A percentile compares a stretch with the other conserved stretches of the same genome.
These are phyloP conservation scores for Trypanosoma platydactyli DNA, from an alignment of 208 protist genomes.

Conservation along the genomic window DNA sequence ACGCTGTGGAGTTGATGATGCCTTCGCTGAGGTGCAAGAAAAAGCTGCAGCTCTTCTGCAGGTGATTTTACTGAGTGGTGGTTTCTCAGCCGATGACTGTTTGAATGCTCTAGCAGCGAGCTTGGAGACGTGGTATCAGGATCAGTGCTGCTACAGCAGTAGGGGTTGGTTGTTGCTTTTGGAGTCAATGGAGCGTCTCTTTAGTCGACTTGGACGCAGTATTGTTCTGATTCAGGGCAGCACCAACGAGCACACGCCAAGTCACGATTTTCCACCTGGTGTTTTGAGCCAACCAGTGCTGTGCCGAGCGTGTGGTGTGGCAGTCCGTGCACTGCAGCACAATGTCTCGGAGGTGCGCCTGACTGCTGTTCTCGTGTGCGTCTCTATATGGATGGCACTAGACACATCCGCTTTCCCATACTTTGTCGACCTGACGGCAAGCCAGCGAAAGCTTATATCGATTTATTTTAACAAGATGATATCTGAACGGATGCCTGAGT, in stretches of 20 bases:
- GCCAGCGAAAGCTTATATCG: conserved; percentile 59
- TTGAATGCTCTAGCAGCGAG: conserved; percentile 45
- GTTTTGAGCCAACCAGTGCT: conserved; percentile 40
- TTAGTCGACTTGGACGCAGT: conserved; percentile 30
- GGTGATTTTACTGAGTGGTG: conserved; percentile 14
- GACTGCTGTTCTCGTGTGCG: conserved; percentile 25
- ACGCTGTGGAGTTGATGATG: conserved; percentile 69
- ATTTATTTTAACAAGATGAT: conserved; percentile 41
- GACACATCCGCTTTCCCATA: conserved; percentile 40
- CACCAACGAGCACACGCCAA: not conserved
- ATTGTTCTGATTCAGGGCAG: conserved; percentile 3
- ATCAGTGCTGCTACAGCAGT: conserved; percentile 30
- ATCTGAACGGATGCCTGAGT: not conserved
- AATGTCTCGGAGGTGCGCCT: conserved; percentile 46
- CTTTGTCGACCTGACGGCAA: conserved; percentile 38
- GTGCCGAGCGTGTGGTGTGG: conserved; percentile 33
- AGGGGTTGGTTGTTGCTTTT: conserved; percentile 60
- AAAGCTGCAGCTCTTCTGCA: conserved; percentile 43
- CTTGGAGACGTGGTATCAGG: conserved; percentile 54
- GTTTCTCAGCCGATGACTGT: conserved; percentile 36
- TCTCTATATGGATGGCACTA: conserved; percentile 43
- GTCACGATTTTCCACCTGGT: not conserved
- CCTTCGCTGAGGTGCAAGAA: conserved; percentile 71
- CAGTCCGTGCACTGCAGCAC: conserved; percentile 41
- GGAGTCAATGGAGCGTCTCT: conserved; percentile 38